Percentiles rank a stretch among this genome's conserved stretches.
phyloP scores from a whole-genome alignment of 768 basidiomycete species.

The Amanita exitialis region DNA sequence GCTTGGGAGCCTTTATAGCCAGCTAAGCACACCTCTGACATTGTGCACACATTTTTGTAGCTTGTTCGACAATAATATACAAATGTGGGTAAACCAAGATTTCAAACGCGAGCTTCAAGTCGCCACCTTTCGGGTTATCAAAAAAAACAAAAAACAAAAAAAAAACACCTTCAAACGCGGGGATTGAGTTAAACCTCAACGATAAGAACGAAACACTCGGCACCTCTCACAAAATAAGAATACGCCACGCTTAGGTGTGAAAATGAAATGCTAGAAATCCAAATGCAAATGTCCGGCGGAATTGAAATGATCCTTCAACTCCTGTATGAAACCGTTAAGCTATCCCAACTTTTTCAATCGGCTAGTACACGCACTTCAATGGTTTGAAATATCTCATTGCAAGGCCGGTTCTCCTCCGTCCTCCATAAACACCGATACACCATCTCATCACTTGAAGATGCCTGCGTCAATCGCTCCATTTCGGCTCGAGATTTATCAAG shows the following conservation, averaged over 20 bases:
- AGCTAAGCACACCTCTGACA: too few relatives aligned
- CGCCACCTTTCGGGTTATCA: too few relatives aligned
- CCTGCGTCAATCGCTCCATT: slow-evolving; percentile 13
- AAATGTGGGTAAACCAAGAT: too few relatives aligned
- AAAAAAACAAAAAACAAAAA: too few relatives aligned
- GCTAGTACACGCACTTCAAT: slow-evolving; percentile 18
- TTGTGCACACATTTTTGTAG: too few relatives aligned
- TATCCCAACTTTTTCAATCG: not conserved
- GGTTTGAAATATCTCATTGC: slow-evolving; percentile 22
- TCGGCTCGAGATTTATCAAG: slow-evolving; percentile 17
- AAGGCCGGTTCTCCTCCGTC: slow-evolving; percentile 15
- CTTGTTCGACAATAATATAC: too few relatives aligned
- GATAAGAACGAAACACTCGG: not conserved
- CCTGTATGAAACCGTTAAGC: slow-evolving; percentile 9
- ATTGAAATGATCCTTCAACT: slow-evolving; percentile 16
- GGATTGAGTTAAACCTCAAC: not conserved
- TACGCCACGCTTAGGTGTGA: not conserved
- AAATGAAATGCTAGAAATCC: not conserved
- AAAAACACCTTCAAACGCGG: too few relatives aligned
- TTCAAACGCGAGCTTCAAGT: too few relatives aligned
- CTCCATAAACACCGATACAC: slow-evolving; percentile 38
- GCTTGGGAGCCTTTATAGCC: too few relatives aligned
- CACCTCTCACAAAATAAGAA: not conserved
- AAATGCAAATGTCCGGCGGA: slow-evolving; percentile 13
- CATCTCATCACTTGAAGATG: slow-evolving; percentile 15